These are phyloP conservation scores for Conticribra weissflogii DNA, from an alignment of 108 stramenopile species.

Conservation along the genomic window DNA sequence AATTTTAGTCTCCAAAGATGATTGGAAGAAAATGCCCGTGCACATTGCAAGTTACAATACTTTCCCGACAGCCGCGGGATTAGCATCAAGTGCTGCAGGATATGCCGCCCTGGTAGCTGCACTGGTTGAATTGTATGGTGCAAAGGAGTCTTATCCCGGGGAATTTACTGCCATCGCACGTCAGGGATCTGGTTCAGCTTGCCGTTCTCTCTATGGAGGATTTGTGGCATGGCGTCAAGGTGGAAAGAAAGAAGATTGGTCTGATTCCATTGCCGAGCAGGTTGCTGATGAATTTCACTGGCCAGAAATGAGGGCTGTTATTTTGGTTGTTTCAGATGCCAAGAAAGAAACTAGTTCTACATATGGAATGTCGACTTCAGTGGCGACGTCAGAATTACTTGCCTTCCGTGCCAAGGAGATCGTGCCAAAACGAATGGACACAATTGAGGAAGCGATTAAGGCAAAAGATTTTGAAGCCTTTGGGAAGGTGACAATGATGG, in stretches of 20 bases:
- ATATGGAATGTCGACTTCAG: slow-evolving; percentile 92
- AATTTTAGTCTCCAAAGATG: slow-evolving; percentile 66
- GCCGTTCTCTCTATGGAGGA: slow-evolving; percentile 96
- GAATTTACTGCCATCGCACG: slow-evolving; percentile 94
- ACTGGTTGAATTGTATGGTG: slow-evolving; percentile 78
- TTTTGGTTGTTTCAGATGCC: slow-evolving; percentile 91
- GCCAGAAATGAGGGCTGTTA: slow-evolving; percentile 94
- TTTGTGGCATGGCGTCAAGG: slow-evolving; percentile 96
- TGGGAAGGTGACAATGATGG: slow-evolving; percentile 94
- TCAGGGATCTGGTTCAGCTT: slow-evolving; percentile 94
- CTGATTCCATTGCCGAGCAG: slow-evolving; percentile 92
- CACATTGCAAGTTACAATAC: slow-evolving; percentile 94
- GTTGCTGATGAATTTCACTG: slow-evolving; percentile 91
- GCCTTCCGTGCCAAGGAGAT: slow-evolving; percentile 83
- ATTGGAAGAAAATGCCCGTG: slow-evolving; percentile 74
- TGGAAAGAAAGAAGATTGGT: slow-evolving; percentile 62
- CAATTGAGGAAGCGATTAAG: slow-evolving; percentile 87
- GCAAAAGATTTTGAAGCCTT: slow-evolving; percentile 92
- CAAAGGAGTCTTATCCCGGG: slow-evolving; percentile 78
- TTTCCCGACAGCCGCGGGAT: slow-evolving; percentile 97
- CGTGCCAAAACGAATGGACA: slow-evolving; percentile 82
- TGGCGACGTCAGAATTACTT: slow-evolving; percentile 87
- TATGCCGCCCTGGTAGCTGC: slow-evolving; percentile 94
- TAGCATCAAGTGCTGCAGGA: slow-evolving; percentile 94
- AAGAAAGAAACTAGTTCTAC: slow-evolving; percentile 98